Evolutionary conservation across 495 filamentous ascomycete genomes (phyloP).

Genomic region (Corynascus novoguineensis): DNA sequence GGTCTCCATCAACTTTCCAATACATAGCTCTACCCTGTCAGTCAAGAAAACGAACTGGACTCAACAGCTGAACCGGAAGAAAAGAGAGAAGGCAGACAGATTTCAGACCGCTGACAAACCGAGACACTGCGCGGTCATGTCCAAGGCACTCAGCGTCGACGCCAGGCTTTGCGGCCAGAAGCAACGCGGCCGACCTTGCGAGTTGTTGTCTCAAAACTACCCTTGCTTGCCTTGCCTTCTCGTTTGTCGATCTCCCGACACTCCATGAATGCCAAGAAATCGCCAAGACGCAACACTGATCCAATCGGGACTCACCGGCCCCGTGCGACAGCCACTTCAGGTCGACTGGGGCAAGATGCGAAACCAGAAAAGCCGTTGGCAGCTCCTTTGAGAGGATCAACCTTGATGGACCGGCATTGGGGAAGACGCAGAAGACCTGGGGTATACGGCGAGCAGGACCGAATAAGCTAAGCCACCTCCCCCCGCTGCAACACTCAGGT

Average conservation of each 20-base stretch:
- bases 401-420: background rate
- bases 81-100: background rate
- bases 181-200: slow-evolving; percentile 3
- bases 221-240: background rate
- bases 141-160: background rate
- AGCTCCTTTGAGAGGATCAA: background rate
- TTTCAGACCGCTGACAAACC: slow-evolving; percentile 15
- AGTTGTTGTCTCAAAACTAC: background rate
- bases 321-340: background rate
- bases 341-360: background rate
- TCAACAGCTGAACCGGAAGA: background rate
- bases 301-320: background rate
- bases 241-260: slow-evolving; percentile 6
- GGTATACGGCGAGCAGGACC: too few species aligned
- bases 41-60: background rate
- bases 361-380: slow-evolving; percentile 3
- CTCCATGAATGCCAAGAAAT: background rate
- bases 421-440: too few species aligned
- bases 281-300: background rate
- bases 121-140: slow-evolving; percentile 6
- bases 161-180: background rate
- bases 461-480: too few species aligned
- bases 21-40: background rate
- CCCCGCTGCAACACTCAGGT: too few species aligned
- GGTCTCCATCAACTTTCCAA: too few species aligned